These are phyloP conservation scores for Alliaria petiolata DNA, from an alignment of 345 rosid species.

Conservation along the genomic window DNA sequence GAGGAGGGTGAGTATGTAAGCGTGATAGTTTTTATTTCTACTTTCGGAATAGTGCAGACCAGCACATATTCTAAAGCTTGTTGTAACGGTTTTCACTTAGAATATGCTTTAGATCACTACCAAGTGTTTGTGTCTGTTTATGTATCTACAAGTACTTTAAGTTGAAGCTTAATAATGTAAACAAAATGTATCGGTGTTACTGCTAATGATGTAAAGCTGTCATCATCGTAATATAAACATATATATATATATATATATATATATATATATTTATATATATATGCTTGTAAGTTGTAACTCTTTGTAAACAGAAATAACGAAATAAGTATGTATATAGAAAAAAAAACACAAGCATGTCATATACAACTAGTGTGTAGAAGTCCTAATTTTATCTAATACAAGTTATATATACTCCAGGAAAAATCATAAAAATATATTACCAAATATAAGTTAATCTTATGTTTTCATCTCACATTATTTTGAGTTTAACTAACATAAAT, in stretches of 20 bases:
- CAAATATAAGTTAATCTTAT: not conserved
- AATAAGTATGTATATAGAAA: no score
- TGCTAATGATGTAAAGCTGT: not conserved
- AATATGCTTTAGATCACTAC: slow-evolving; percentile 23
- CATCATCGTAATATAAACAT: not conserved
- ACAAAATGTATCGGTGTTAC: not conserved
- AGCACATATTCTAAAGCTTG: slow-evolving; percentile 23
- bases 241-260: no score
- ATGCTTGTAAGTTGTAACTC: not conserved
- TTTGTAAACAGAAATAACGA: not conserved
- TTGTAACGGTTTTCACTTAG: slow-evolving; percentile 5
- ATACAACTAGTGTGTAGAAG: not conserved
- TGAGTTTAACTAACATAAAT: no score
- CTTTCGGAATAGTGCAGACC: slow-evolving; percentile 21
- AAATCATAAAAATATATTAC: not conserved
- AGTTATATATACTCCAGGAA: not conserved
- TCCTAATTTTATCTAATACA: not conserved
- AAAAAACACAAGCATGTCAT: not conserved
- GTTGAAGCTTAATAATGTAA: slow-evolving; percentile 8
- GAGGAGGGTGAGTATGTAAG: slow-evolving; percentile 12
- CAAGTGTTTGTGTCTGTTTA: slow-evolving; percentile 31
- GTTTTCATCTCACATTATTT: not conserved
- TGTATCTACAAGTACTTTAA: slow-evolving; percentile 1
- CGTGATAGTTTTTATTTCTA: slow-evolving; percentile 1
- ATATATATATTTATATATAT: no score